Conservation (phyloP, 257 asterid species). For the Capsicum rhomboideum region DNA sequence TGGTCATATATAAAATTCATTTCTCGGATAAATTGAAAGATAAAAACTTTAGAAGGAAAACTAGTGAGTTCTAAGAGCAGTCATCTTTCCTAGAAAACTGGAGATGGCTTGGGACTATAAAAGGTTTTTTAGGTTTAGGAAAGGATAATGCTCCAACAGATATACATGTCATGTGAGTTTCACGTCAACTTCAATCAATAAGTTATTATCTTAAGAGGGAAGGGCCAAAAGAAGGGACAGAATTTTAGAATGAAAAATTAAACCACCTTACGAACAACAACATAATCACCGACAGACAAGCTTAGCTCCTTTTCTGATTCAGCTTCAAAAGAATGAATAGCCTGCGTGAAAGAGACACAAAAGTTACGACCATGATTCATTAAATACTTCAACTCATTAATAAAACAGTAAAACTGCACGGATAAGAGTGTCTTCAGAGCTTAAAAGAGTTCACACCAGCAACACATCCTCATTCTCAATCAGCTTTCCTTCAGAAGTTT, state of each 20-base stretch:
- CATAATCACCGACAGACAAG: slow-evolving; percentile 72
- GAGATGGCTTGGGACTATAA: neutral
- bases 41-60: neutral
- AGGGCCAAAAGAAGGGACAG: neutral
- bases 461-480: neutral
- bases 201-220: neutral
- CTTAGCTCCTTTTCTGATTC: slow-evolving; percentile 77
- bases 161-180: neutral
- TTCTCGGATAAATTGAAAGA: neutral
- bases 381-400: neutral
- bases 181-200: neutral
- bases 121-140: neutral
- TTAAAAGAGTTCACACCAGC: neutral
- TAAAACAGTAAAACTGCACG: neutral
- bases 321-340: slow-evolving; percentile 66
- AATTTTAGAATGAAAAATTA: neutral
- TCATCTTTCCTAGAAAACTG: neutral
- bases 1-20: neutral
- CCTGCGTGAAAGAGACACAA: slow-evolving; percentile 32
- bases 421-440: neutral
- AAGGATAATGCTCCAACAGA: neutral
- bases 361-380: neutral
- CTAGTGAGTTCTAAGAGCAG: neutral
- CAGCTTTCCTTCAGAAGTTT: neutral
- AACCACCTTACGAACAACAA: slow-evolving; percentile 78